These are phyloP conservation scores for Zangia roseola DNA, from an alignment of 768 basidiomycete species.

Conservation along the genomic window DNA sequence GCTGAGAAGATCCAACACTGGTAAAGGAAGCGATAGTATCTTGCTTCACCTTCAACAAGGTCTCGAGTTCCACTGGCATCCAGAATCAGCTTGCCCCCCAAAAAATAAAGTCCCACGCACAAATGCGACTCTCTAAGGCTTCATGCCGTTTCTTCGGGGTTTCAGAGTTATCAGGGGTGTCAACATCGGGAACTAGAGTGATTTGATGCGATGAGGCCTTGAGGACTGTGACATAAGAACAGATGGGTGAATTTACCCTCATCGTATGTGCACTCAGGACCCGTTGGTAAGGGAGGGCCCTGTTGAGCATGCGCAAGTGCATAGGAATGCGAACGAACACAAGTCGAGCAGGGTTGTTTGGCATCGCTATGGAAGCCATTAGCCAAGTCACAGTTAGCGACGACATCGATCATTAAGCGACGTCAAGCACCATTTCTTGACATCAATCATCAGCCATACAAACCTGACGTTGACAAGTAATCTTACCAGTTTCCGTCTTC, in stretches of 20 bases:
- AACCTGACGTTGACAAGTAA: not conserved
- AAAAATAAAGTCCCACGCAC: conserved; percentile 38
- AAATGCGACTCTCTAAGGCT: conserved; percentile 63
- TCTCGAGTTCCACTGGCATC: conserved; percentile 63
- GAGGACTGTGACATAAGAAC: not conserved
- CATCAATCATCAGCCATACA: conserved; percentile 17
- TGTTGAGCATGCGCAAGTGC: conserved; percentile 60
- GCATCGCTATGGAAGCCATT: conserved; percentile 63
- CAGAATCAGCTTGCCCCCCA: conserved; percentile 3
- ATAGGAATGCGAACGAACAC: conserved; percentile 72
- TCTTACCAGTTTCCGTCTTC: conserved; percentile 69
- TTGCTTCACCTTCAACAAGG: conserved; percentile 60
- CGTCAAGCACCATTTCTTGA: conserved; percentile 58
- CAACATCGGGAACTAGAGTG: conserved; percentile 39
- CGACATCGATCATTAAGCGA: not conserved
- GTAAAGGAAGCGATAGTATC: conserved; percentile 3
- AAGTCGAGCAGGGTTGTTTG: conserved; percentile 74
- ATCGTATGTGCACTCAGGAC: conserved; percentile 76
- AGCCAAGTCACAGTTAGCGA: conserved; percentile 1
- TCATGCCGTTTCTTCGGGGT: conserved; percentile 62
- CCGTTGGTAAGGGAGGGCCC: conserved; percentile 50
- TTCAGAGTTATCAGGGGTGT: conserved; percentile 37
- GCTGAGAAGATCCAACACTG: not conserved
- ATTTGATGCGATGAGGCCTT: too few species aligned
- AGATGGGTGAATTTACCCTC: conserved; percentile 44